A percentile compares a stretch with the other conserved stretches of the same genome.
Conservation (phyloP, 768 basidiomycete species). For the Leccinellum rugosiceps region DNA sequence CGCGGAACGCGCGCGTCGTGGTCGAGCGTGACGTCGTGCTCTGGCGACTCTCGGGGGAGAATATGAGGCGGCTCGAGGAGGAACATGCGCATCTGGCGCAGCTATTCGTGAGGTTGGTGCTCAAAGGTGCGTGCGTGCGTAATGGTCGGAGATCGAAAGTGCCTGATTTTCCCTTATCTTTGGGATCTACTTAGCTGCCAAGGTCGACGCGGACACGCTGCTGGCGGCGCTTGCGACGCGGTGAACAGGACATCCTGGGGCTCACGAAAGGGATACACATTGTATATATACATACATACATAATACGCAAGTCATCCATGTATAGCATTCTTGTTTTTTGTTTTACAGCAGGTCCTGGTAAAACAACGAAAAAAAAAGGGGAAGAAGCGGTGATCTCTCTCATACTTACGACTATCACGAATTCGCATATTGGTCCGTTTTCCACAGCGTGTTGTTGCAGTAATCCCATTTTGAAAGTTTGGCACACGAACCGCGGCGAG, state of each 20-base stretch:
- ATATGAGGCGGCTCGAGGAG: conserved; percentile 58
- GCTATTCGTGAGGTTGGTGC: conserved; percentile 60
- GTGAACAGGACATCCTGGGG: conserved; percentile 2
- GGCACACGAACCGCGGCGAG: neutral
- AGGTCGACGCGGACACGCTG: conserved; percentile 61
- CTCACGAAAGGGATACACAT: neutral
- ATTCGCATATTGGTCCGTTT: neutral
- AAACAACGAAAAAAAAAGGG: neutral
- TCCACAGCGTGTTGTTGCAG: neutral
- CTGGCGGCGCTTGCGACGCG: conserved; percentile 53
- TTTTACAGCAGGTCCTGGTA: neutral
- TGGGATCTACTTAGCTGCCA: conserved; percentile 45
- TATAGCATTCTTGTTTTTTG: conserved; percentile 4
- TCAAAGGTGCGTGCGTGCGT: conserved; percentile 63
- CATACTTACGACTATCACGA: neutral
- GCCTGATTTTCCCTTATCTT: neutral
- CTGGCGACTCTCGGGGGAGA: conserved; percentile 71
- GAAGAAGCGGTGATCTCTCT: neutral
- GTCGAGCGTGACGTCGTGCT: conserved; percentile 76
- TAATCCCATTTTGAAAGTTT: too few relatives aligned
- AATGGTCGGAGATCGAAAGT: neutral
- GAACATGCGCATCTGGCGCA: conserved; percentile 68
- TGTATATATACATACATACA: neutral
- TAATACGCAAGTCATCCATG: neutral
- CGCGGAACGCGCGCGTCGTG: conserved; percentile 81